These are phyloP conservation scores for Coriaria nepalensis DNA, from an alignment of 306 rosid species.

Conservation along the genomic window DNA sequence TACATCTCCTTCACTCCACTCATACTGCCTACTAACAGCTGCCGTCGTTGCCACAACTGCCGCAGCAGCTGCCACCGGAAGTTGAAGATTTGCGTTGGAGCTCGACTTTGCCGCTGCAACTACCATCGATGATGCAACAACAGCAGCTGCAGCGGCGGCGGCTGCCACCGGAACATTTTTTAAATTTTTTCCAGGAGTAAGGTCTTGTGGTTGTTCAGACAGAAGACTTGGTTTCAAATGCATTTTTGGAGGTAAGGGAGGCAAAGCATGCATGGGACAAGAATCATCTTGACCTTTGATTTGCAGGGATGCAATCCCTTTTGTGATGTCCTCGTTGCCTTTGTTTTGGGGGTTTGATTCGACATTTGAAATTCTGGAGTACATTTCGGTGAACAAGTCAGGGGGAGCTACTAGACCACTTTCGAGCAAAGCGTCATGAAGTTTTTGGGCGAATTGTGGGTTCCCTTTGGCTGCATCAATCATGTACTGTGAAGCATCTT, in stretches of 20 bases:
- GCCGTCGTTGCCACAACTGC: slow-evolving; percentile 95
- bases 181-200: slow-evolving; percentile 44
- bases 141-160: slow-evolving; percentile 81
- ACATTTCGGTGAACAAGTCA: slow-evolving; percentile 66
- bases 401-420: slow-evolving; percentile 94
- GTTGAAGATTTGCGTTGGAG: slow-evolving; percentile 47
- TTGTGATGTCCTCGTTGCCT: slow-evolving; percentile 31
- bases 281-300: slow-evolving; percentile 29
- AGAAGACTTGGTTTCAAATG: slow-evolving; percentile 38
- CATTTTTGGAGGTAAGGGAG: slow-evolving; percentile 52
- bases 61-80: slow-evolving; percentile 92
- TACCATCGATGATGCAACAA: slow-evolving; percentile 92
- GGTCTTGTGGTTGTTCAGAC: too few relatives aligned
- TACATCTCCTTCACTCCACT: too few relatives aligned
- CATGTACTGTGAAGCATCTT: slow-evolving; percentile 86
- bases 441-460: slow-evolving; percentile 82
- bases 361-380: too few relatives aligned
- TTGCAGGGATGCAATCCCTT: too few relatives aligned
- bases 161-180: slow-evolving; percentile 83
- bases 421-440: slow-evolving; percentile 83
- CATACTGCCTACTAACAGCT: slow-evolving; percentile 75
- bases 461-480: slow-evolving; percentile 94
- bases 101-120: slow-evolving; percentile 67
- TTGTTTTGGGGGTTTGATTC: too few relatives aligned
- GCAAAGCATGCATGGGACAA: slow-evolving; percentile 31